Evolutionary conservation across 257 asterid genomes (phyloP).

Genomic region (Solanum ossicruentum): DNA sequence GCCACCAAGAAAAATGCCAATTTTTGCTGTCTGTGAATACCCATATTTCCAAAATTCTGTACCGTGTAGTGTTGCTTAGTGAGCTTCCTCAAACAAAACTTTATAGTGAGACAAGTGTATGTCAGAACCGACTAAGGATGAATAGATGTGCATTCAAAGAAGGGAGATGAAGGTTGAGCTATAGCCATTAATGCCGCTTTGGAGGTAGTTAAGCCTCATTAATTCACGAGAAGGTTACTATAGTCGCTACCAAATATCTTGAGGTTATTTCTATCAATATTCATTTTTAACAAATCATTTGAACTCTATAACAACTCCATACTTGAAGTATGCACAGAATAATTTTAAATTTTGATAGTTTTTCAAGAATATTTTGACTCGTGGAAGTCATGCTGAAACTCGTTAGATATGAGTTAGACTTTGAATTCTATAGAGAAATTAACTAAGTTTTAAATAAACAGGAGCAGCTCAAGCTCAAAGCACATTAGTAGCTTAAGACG

Average conservation of each 20-base stretch:
- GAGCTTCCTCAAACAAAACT: not conserved
- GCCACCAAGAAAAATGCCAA: conserved; percentile 13
- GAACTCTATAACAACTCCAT: not conserved
- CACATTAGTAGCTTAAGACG: no score
- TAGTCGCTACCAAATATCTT: not conserved
- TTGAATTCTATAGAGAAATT: accelerated
- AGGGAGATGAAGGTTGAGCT: conserved; percentile 19
- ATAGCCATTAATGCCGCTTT: conserved; percentile 33
- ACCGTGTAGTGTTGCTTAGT: not conserved
- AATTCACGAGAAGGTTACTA: not conserved
- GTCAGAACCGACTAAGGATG: not conserved
- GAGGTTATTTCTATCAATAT: not conserved
- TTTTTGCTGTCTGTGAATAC: not conserved
- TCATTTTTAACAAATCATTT: not conserved
- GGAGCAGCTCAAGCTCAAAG: no score
- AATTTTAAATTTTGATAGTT: not conserved
- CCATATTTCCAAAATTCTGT: conserved; percentile 8
- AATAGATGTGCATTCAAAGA: conserved; percentile 1
- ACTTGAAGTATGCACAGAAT: not conserved
- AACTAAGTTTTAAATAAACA: not conserved
- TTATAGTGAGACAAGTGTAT: not conserved
- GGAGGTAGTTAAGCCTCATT: conserved; percentile 34
- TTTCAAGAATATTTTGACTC: not conserved
- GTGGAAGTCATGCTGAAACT: not conserved
- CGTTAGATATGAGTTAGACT: no score